These are phyloP conservation scores for Phytopythium helicoides DNA, from an alignment of 352 stramenopile genomes.

Conservation along the genomic window DNA sequence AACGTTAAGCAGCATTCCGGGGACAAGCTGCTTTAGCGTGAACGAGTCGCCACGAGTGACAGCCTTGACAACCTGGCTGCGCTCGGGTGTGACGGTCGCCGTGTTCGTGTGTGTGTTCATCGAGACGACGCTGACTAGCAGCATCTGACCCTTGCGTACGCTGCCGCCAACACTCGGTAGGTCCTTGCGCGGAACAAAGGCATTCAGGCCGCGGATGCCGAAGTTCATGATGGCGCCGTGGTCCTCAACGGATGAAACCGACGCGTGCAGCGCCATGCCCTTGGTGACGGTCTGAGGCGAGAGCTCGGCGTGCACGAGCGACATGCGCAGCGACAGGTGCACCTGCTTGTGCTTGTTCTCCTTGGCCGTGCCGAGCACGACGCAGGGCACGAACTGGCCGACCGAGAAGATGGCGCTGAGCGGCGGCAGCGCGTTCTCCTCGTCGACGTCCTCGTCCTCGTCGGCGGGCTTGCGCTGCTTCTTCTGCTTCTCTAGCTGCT, in stretches of 20 bases:
- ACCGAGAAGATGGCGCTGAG: conserved; percentile 65
- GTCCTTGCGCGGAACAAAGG: conserved; percentile 77
- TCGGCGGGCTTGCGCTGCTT: background rate
- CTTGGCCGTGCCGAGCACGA: conserved; percentile 77
- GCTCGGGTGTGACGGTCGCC: conserved; percentile 62
- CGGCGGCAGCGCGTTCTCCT: conserved; percentile 32
- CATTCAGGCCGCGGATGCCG: conserved; percentile 71
- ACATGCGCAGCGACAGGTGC: conserved; percentile 86
- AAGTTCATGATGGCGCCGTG: conserved; percentile 94
- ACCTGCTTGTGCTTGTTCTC: conserved; percentile 85
- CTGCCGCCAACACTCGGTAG: conserved; percentile 35
- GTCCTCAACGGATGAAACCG: conserved; percentile 91
- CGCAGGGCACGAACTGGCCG: conserved; percentile 82
- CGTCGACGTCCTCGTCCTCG: conserved; percentile 12
- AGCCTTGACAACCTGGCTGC: conserved; percentile 62
- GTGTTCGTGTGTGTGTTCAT: conserved; percentile 83
- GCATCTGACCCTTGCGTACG: conserved; percentile 55
- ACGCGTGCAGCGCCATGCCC: conserved; percentile 79
- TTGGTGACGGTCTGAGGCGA: conserved; percentile 56
- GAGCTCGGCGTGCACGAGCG: conserved; percentile 83
- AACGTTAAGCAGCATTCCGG: conserved; percentile 92
- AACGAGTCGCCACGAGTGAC: conserved; percentile 83
- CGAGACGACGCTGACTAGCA: conserved; percentile 62
- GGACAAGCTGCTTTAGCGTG: conserved; percentile 86
- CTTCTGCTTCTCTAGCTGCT: conserved; percentile 24